phyloP scores from a whole-genome alignment of 495 filamentous ascomycete species.

The Aspergillus asperescens region DNA sequence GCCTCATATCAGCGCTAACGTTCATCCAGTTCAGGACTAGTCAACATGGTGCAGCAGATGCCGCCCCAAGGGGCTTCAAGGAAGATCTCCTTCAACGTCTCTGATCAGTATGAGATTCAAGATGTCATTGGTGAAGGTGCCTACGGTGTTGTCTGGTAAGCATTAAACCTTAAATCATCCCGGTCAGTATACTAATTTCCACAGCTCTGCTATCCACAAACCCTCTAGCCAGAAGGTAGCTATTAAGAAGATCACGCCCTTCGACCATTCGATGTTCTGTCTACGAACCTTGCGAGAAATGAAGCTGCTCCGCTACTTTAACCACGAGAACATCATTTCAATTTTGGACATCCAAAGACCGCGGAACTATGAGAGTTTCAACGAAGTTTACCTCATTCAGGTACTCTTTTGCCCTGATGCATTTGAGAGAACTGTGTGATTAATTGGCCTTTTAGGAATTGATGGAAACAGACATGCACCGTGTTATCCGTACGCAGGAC shows the following conservation, averaged over 20 bases:
- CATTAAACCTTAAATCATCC: background rate
- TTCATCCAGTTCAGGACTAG: slow-evolving; percentile 6
- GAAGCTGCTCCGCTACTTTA: slow-evolving; percentile 99
- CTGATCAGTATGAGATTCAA: slow-evolving; percentile 98
- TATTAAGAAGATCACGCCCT: slow-evolving; percentile 99
- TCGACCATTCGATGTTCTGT: slow-evolving; percentile 99
- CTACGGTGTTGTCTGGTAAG: slow-evolving; percentile 98
- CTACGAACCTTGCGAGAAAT: slow-evolving; percentile 95
- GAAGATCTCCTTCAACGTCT: slow-evolving; percentile 99
- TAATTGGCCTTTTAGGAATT: slow-evolving; percentile 60
- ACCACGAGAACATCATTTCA: slow-evolving; percentile 99
- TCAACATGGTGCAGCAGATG: slow-evolving; percentile 45
- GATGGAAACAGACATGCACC: slow-evolving; percentile 99
- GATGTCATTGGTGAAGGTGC: slow-evolving; percentile 99
- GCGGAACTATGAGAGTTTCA: slow-evolving; percentile 89
- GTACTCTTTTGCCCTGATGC: slow-evolving; percentile 45
- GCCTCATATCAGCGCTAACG: slow-evolving; percentile 2
- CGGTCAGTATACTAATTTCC: slow-evolving; percentile 17
- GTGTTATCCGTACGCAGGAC: slow-evolving; percentile 97
- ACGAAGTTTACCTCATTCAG: slow-evolving; percentile 98
- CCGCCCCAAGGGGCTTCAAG: slow-evolving; percentile 58
- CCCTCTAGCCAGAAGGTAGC: slow-evolving; percentile 98
- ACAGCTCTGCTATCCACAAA: slow-evolving; percentile 96
- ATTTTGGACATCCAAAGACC: slow-evolving; percentile 99
- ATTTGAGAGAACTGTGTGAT: background rate